These are phyloP conservation scores for Geranium rotundifolium DNA, from an alignment of 345 rosid genomes.

Conservation along the genomic window DNA sequence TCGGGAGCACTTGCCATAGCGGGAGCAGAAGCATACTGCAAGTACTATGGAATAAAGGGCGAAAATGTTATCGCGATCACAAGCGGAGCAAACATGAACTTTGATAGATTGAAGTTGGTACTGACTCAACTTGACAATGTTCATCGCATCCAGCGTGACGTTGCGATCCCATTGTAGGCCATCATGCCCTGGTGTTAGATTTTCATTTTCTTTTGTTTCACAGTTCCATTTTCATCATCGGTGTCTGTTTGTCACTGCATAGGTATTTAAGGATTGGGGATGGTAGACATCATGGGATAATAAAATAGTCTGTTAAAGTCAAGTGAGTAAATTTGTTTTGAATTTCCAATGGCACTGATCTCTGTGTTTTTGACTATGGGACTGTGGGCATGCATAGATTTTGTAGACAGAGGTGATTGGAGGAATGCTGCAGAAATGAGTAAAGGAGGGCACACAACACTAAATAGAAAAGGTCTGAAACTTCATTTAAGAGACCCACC, in stretches of 20 bases:
- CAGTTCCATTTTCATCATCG: too few species aligned
- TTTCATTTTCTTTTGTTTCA: too few species aligned
- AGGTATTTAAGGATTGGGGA: too few species aligned
- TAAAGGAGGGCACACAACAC: not conserved
- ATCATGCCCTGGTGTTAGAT: not conserved
- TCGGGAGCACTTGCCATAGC: constrained; percentile 32
- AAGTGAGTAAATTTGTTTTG: too few species aligned
- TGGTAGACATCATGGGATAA: too few species aligned
- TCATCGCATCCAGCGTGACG: constrained; percentile 21
- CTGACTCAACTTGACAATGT: constrained; percentile 29
- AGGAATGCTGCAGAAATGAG: not conserved
- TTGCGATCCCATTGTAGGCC: constrained; percentile 8
- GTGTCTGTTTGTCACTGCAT: too few species aligned
- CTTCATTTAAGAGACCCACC: not conserved
- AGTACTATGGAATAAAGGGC: constrained; percentile 20
- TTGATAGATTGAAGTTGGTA: constrained; percentile 25
- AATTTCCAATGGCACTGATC: not conserved
- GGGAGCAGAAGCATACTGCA: constrained; percentile 35
- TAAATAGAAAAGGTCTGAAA: not conserved
- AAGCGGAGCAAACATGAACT: constrained; percentile 33
- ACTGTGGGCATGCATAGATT: not conserved
- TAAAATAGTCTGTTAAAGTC: too few species aligned
- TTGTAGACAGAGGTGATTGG: not conserved
- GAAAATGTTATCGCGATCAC: constrained; percentile 22
- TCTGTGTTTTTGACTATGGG: not conserved